phyloP scores from a whole-genome alignment of 257 asterid species.

The Lycium ferocissimum region DNA sequence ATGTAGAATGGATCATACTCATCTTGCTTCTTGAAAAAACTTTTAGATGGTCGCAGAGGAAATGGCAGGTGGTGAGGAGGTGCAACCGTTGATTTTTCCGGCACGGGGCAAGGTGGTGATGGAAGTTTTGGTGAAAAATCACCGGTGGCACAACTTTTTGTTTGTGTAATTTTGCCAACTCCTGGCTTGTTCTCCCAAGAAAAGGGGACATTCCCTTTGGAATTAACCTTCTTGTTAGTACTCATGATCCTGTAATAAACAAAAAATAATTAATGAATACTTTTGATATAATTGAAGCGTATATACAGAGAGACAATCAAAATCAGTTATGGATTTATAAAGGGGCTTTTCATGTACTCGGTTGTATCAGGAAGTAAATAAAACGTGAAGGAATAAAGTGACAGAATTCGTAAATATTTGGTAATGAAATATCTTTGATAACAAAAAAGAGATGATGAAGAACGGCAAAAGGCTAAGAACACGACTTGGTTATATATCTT shows the following conservation, averaged over 20 bases:
- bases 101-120: conserved; percentile 51
- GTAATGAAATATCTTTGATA: conserved; percentile 33
- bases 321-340: conserved; percentile 18
- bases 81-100: conserved; percentile 37
- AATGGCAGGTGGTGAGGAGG: conserved; percentile 41
- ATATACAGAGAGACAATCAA: background rate
- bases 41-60: conserved; percentile 57
- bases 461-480: background rate
- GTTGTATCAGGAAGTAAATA: conserved; percentile 40
- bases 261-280: background rate
- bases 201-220: conserved; percentile 65
- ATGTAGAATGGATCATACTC: conserved; percentile 65
- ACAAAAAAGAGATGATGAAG: conserved; percentile 35
- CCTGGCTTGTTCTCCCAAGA: conserved; percentile 78
- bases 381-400: conserved; percentile 52
- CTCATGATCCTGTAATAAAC: background rate
- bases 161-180: conserved; percentile 42
- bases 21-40: conserved; percentile 41
- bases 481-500: background rate
- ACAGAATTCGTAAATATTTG: conserved; percentile 34
- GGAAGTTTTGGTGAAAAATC: conserved; percentile 45
- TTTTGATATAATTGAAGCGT: background rate
- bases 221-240: conserved; percentile 41
- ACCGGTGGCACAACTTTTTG: background rate
- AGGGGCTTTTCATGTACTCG: conserved; percentile 37